Base-by-base conservation (phyloP, 2,329 filamentous ascomycete genomes). In the Ramularia collo-cygni region DNA sequence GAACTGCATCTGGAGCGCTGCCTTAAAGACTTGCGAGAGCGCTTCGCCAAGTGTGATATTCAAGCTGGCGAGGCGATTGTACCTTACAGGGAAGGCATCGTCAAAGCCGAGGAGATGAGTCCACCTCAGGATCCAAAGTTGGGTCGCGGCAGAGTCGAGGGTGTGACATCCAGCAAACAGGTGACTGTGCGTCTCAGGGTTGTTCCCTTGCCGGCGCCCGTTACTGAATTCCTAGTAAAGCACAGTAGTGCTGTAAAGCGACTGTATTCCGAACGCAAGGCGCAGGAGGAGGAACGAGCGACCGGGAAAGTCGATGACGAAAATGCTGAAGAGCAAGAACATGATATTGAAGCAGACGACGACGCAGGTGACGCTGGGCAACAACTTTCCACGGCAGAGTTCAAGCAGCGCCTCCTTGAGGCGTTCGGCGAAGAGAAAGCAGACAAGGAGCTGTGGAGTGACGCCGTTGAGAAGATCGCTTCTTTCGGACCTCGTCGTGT, bases 1-100 rank as follows among this genome's bases (percentile, higher is more conserved):
- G 92, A 98, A 63, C 61, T 98, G 51, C 92, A 98, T 66, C 72
- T 98, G 3, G 92, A 98, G 64, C 75, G 92, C 41, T 98, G 92
- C 60, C 64, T 98, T 43, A 95, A 92, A 38, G 92, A 98, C 67
- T 71, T 98, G 17, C 77, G 87, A 46, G 92, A 98, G 59, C 75
- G 92, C 4, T 98, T 95, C 59, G 90, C 92, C 4, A 82, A 79
- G 48, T 96, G 93, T 59, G 90, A 96, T 51, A 89, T 98, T 37
- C 90, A 96, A 58, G 86, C 86, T 18, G 89, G 92, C 41, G 85
- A 86, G 30, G 85, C 92, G 1, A 96, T 98, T 46, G 92, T 98
- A 10, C 92, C 92, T 0, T 98, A 95, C 63, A 76, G 89, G 41
- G 92, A 98, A 66, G 92, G 87, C 0, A 95, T 94, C 43, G 81